A percentile compares a stretch with the other conserved stretches of the same genome.
phyloP scores from a whole-genome alignment of 2,329 filamentous ascomycete species.

The Mycosphaerella arachidis region DNA sequence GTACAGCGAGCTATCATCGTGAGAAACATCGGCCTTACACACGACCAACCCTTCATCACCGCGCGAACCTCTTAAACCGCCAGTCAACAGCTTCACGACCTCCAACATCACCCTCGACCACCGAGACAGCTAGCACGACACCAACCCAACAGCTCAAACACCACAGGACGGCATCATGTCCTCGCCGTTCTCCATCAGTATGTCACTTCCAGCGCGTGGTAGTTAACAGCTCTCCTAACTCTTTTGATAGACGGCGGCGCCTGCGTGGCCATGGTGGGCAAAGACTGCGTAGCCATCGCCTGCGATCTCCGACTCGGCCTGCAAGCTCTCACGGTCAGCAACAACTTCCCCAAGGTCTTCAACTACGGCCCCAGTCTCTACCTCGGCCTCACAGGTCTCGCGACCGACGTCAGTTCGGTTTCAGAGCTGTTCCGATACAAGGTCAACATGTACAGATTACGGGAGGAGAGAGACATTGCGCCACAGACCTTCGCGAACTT shows the following conservation, averaged over 20 bases:
- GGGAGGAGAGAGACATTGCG: conserved; percentile 94
- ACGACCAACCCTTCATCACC: background rate
- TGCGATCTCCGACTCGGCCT: conserved; percentile 97
- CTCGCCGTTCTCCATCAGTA: conserved; percentile 95
- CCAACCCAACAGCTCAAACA: conserved; percentile 1
- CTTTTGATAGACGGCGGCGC: conserved; percentile 68
- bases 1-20: background rate
- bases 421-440: conserved; percentile 98
- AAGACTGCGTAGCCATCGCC: conserved; percentile 98
- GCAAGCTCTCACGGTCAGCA: conserved; percentile 93
- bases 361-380: conserved; percentile 86
- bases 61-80: background rate
- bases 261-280: conserved; percentile 97
- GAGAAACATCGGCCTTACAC: background rate
- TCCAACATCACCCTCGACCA: background rate
- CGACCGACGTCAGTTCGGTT: conserved; percentile 91
- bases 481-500: conserved; percentile 95
- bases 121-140: background rate
- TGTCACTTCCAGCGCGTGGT: conserved; percentile 28
- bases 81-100: background rate
- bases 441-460: conserved; percentile 98
- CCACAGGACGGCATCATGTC: conserved; percentile 50
- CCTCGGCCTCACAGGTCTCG: conserved; percentile 90
- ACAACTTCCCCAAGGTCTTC: conserved; percentile 99
- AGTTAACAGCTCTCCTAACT: conserved; percentile 8